Conservation (phyloP, 352 stramenopile species). For the Phytophthora sp. region DNA sequence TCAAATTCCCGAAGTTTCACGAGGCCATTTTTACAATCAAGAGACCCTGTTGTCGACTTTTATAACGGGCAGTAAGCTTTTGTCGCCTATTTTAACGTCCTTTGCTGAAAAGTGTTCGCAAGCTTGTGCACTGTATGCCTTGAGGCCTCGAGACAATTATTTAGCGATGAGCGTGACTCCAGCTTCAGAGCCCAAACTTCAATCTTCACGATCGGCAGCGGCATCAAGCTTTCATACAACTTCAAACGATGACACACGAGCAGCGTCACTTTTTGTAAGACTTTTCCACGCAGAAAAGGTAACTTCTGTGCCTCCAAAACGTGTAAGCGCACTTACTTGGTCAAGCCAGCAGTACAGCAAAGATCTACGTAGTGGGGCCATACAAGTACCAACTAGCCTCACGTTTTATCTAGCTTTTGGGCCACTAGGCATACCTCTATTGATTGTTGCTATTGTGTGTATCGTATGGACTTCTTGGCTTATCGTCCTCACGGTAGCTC, state of each 20-base stretch:
- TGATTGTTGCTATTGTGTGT: slow-evolving; percentile 10
- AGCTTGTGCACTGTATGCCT: too few species aligned
- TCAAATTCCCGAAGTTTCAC: too few species aligned
- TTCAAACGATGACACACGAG: not conserved
- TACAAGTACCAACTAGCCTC: not conserved
- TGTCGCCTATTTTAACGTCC: too few species aligned
- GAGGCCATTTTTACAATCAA: too few species aligned
- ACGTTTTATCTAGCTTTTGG: slow-evolving; percentile 18
- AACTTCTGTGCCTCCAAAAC: not conserved
- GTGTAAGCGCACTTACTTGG: too few species aligned
- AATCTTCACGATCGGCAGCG: not conserved
- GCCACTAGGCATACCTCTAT: slow-evolving; percentile 1
- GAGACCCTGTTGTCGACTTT: too few species aligned
- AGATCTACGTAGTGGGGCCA: not conserved
- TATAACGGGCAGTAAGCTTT: too few species aligned
- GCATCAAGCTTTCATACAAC: not conserved
- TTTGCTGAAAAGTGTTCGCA: too few species aligned
- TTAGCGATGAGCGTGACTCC: too few species aligned
- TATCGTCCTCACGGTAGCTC: slow-evolving; percentile 24
- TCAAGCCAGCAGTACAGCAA: not conserved
- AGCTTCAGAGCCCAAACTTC: too few species aligned
- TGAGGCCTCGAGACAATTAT: too few species aligned
- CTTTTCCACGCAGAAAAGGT: not conserved
- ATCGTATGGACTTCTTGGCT: slow-evolving; percentile 33
- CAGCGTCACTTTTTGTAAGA: not conserved